phyloP scores from a whole-genome alignment of 208 protist genomes.

The Acanthamoeba healyi region DNA sequence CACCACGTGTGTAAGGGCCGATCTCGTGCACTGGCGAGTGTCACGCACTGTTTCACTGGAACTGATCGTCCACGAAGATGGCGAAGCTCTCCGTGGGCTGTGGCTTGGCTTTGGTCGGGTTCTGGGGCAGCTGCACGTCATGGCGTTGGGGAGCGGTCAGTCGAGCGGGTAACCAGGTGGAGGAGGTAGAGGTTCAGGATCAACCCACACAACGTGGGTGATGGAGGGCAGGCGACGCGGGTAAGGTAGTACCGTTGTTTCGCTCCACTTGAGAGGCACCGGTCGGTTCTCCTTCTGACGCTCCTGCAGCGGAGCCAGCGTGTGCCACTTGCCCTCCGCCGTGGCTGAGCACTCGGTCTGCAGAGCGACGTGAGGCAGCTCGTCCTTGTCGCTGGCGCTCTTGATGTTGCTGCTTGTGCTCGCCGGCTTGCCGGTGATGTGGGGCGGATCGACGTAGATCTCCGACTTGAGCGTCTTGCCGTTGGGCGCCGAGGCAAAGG shows the following conservation, averaged over 20 bases:
- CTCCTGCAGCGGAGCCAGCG: neutral
- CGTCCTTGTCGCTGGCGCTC: too few relatives aligned
- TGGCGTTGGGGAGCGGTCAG: too few relatives aligned
- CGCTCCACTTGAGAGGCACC: neutral
- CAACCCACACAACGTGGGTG: too few relatives aligned
- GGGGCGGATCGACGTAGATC: slow-evolving; percentile 1
- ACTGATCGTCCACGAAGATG: slow-evolving; percentile 4
- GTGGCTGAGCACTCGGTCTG: neutral
- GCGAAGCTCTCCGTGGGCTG: neutral
- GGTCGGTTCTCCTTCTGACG: neutral
- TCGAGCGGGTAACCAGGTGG: too few relatives aligned
- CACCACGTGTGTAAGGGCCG: too few relatives aligned
- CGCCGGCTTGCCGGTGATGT: neutral
- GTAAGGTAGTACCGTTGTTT: neutral
- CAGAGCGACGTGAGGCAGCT: neutral
- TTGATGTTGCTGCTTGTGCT: neutral
- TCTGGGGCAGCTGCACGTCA: neutral
- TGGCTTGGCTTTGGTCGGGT: neutral
- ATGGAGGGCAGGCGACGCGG: too few relatives aligned
- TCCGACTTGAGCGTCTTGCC: neutral
- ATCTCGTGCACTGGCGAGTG: too few relatives aligned
- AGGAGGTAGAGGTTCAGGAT: too few relatives aligned
- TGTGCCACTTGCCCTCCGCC: neutral
- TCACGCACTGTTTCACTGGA: too few relatives aligned
- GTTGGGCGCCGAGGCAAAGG: neutral